phyloP scores from a whole-genome alignment of 176 grass and related monocot genomes.

The Zizania latifolia region DNA sequence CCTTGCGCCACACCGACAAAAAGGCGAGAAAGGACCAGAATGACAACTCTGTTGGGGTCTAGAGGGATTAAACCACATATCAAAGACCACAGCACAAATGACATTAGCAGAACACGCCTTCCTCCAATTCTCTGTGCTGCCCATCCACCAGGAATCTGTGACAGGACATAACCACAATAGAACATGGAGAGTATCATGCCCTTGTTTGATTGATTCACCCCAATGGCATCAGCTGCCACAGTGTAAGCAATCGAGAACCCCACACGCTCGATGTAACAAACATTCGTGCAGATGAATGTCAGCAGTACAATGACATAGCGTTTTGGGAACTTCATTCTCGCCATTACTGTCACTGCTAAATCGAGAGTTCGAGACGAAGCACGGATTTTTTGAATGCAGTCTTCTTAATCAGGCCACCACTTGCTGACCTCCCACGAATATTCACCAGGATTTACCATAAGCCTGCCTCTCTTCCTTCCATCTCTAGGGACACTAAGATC shows the following conservation, averaged over 20 bases:
- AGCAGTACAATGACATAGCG: conserved; percentile 67
- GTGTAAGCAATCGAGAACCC: conserved; percentile 88
- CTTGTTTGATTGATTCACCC: conserved; percentile 66
- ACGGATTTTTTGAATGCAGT: background rate
- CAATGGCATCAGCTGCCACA: conserved; percentile 36
- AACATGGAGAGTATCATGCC: conserved; percentile 69
- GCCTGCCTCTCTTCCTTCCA: conserved; percentile 17
- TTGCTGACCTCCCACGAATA: conserved; percentile 35
- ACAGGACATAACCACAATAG: conserved; percentile 72
- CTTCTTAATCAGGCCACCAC: conserved; percentile 34
- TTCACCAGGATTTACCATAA: conserved; percentile 39
- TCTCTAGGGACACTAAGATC: conserved; percentile 8
- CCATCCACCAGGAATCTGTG: conserved; percentile 81
- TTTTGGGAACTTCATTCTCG: conserved; percentile 51
- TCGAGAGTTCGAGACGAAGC: conserved; percentile 4
- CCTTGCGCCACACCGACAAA: conserved; percentile 80
- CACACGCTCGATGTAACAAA: conserved; percentile 74
- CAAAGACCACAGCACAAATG: conserved; percentile 73
- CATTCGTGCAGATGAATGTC: conserved; percentile 81
- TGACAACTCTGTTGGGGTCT: conserved; percentile 46
- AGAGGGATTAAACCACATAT: conserved; percentile 71
- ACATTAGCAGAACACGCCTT: conserved; percentile 57
- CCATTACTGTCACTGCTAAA: background rate
- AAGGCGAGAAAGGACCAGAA: conserved; percentile 56
- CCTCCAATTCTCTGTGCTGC: conserved; percentile 71